These are phyloP conservation scores for Talaromyces albobiverticillius DNA, from an alignment of 2,329 filamentous ascomycete genomes.

Conservation along the genomic window DNA sequence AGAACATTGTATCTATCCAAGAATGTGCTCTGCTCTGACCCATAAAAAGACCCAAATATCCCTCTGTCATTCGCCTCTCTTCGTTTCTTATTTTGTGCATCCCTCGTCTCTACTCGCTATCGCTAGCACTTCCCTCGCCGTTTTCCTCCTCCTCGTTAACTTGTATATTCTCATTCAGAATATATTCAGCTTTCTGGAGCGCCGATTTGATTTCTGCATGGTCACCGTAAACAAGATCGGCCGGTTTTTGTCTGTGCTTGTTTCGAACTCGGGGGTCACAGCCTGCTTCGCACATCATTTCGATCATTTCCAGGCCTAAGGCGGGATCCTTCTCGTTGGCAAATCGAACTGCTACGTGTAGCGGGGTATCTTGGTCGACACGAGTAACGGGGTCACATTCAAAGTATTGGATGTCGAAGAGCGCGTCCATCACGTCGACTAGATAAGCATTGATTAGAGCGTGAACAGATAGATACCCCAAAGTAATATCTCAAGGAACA, in stretches of 20 bases:
- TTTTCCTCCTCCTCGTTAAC: constrained; percentile 30
- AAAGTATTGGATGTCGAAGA: constrained; percentile 48
- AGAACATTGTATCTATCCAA: neutral
- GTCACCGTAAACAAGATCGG: constrained; percentile 42
- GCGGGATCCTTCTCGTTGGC: constrained; percentile 46
- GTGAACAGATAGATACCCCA: neutral
- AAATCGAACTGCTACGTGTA: constrained; percentile 45
- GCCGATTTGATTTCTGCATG: constrained; percentile 40
- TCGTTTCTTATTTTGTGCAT: neutral
- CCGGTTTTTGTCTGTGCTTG: constrained; percentile 46
- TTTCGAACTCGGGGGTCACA: constrained; percentile 49
- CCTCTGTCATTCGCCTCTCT: no score
- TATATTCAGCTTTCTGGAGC: constrained; percentile 47
- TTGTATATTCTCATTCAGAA: constrained; percentile 44
- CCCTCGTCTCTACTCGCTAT: constrained; percentile 24
- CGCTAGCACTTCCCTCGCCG: constrained; percentile 37
- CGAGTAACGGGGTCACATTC: constrained; percentile 49
- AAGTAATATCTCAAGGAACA: constrained; percentile 19
- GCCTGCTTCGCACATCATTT: constrained; percentile 50
- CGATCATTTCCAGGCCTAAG: constrained; percentile 44
- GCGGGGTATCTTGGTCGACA: constrained; percentile 45
- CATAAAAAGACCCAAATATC: no score
- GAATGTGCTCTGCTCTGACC: neutral
- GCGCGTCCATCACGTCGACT: constrained; percentile 48
- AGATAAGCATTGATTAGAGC: neutral